Conservation (phyloP, 129 eudicot genomes). For the Tanacetum coccineum region DNA sequence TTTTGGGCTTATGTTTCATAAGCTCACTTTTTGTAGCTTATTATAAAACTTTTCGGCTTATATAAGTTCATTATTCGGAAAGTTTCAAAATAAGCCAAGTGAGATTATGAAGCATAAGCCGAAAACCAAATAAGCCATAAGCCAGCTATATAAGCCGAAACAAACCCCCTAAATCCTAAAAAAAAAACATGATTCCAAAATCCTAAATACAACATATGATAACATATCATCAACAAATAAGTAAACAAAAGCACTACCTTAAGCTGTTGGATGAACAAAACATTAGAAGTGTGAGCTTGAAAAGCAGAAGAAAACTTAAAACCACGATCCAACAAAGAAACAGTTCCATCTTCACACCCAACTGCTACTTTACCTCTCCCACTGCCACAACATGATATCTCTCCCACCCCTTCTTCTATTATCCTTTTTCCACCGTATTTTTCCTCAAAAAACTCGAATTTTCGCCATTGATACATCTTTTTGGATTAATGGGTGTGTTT, state of each 20-base stretch:
- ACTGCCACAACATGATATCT: conserved; percentile 68
- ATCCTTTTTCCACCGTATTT: conserved; percentile 64
- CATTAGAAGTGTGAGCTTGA: conserved; percentile 86
- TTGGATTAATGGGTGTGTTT: neutral
- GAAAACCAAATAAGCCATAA: too few species aligned
- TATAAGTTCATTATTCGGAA: too few species aligned
- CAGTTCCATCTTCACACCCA: conserved; percentile 70
- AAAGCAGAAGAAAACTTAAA: conserved; percentile 76
- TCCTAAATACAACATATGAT: too few species aligned
- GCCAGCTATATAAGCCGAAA: too few species aligned
- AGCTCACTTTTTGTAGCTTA: too few species aligned
- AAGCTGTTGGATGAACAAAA: conserved; percentile 80
- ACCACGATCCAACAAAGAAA: conserved; percentile 80
- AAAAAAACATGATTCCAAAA: too few species aligned
- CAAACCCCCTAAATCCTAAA: too few species aligned
- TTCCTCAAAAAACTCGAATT: conserved; percentile 97
- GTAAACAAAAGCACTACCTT: conserved; percentile 44
- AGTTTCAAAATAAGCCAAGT: too few species aligned
- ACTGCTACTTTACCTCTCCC: conserved; percentile 80
- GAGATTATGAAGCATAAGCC: too few species aligned
- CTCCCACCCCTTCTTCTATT: conserved; percentile 63
- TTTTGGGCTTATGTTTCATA: too few species aligned
- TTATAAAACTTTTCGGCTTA: too few species aligned
- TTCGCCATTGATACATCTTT: conserved; percentile 89
- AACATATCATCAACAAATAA: too few species aligned